Conservation (phyloP, 192 early-diverging fungal genomes). For the Entomortierella lignicola region DNA sequence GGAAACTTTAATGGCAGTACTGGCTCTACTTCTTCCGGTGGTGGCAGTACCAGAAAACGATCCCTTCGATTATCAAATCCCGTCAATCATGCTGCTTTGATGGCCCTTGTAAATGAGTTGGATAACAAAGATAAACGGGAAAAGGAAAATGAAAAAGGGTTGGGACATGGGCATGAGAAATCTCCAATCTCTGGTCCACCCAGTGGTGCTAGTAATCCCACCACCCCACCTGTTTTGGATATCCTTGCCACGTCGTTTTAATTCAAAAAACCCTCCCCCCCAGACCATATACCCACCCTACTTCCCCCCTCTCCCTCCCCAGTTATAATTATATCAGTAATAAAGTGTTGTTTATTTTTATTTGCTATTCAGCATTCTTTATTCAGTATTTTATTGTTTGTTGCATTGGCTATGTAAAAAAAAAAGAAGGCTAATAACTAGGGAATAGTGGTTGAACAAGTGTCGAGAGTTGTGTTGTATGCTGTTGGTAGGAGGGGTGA, state of each 20-base stretch:
- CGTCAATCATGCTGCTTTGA: constrained; percentile 33
- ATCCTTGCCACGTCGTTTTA: constrained; percentile 4
- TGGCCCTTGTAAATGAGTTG: constrained; percentile 47
- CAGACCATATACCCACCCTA: too few species aligned
- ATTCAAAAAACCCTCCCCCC: too few species aligned
- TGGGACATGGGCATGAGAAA: too few species aligned
- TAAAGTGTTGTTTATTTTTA: too few species aligned
- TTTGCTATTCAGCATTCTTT: neutral
- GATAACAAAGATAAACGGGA: constrained; percentile 41
- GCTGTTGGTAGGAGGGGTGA: neutral
- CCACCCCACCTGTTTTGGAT: neutral
- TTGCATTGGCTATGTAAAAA: neutral
- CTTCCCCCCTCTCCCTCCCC: too few species aligned
- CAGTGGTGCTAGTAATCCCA: neutral
- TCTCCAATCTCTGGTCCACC: neutral
- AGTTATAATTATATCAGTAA: too few species aligned
- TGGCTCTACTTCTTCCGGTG: too few species aligned
- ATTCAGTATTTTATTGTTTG: neutral
- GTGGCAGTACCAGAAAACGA: constrained; percentile 29
- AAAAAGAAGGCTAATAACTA: neutral
- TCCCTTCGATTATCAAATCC: constrained; percentile 40
- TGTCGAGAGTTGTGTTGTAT: neutral
- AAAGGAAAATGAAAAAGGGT: constrained; percentile 15
- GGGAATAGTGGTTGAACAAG: neutral
- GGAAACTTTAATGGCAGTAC: constrained; percentile 19